Evolutionary conservation across 345 rosid genomes (phyloP).

Genomic region (Brassica carinata): DNA sequence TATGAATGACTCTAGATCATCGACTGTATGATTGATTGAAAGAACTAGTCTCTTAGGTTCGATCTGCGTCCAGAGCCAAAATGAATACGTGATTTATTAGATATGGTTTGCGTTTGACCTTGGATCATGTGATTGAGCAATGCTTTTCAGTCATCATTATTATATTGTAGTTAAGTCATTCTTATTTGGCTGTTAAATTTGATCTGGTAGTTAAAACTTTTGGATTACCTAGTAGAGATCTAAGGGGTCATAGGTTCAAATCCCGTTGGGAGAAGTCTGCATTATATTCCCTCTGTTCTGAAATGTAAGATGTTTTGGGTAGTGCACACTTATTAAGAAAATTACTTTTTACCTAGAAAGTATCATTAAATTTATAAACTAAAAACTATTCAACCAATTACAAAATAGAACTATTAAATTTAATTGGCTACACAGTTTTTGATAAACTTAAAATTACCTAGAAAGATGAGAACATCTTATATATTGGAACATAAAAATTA

Average conservation of each 20-base stretch:
- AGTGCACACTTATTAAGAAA: too few relatives aligned
- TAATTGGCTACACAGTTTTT: too few relatives aligned
- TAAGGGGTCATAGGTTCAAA: background rate
- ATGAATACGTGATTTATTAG: background rate
- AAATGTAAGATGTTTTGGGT: too few relatives aligned
- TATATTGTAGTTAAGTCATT: background rate
- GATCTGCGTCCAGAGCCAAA: background rate
- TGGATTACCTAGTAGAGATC: background rate
- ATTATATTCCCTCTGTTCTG: too few relatives aligned
- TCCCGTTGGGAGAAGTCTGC: background rate
- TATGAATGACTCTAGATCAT: background rate
- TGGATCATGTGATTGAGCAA: background rate
- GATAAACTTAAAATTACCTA: too few relatives aligned
- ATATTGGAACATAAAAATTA: too few relatives aligned
- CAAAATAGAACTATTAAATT: too few relatives aligned
- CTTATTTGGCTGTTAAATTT: background rate
- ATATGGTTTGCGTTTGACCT: constrained; percentile 9
- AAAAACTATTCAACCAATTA: too few relatives aligned
- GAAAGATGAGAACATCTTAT: too few relatives aligned
- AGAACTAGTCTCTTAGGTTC: background rate
- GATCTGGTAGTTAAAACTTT: background rate
- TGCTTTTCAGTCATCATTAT: background rate
- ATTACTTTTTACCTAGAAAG: too few relatives aligned
- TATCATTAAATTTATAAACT: too few relatives aligned
- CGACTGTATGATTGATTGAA: constrained; percentile 14